Base-by-base conservation (phyloP, 2,329 filamentous ascomycete genomes). In the Lasiodiplodia theobromae region DNA sequence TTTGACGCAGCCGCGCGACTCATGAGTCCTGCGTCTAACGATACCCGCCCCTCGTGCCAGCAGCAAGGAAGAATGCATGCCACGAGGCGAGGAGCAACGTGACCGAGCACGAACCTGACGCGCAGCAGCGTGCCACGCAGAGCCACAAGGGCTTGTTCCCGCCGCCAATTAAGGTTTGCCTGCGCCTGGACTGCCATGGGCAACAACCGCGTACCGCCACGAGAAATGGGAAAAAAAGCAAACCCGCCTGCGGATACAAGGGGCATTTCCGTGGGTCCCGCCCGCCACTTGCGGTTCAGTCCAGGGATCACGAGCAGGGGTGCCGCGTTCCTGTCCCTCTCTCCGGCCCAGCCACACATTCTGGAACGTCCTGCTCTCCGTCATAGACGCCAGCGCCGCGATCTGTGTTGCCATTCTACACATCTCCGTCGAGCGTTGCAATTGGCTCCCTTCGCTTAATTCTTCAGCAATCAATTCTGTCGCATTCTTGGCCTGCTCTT, bases 91-190 rank as follows among this genome's bases (percentile, higher is more conserved):
- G 60, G 34, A 64, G 12, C 16, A 51, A 40, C 18, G 40, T 47
- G 40, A 47, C 16, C 38, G 25, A 47, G 23, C 16, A n/a, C 12
- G 34, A 51, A 64, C 51, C 37, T 64, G 60, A 64, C 60, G 60
- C 60, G 60, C 60, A 64, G 60, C 52, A 64, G 60, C 60, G 60
- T 62, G 60, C 60, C 47, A 63, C 44, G 28, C 58, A 34, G 44
- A 49, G 40, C 58, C 44, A 64, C 60, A 64, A 38, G 60, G 60
- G 60, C 44, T 34, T 51, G 28, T 44, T 63, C 58, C 40, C 58
- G 58, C 16, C 4, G 56, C 28, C 25, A 52, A 64, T 64, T 64
- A 64, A 64, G 47, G 60, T 64, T 64, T 64, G 60, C 47, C 28
- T 21, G 11, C 47, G 38, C n/a, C 40, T 52, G 25, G 40, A 47